Evolutionary conservation across 345 rosid genomes (phyloP), one percentile per base, ranked within the genome.

Genomic region (Microthlaspi erraticum): DNA sequence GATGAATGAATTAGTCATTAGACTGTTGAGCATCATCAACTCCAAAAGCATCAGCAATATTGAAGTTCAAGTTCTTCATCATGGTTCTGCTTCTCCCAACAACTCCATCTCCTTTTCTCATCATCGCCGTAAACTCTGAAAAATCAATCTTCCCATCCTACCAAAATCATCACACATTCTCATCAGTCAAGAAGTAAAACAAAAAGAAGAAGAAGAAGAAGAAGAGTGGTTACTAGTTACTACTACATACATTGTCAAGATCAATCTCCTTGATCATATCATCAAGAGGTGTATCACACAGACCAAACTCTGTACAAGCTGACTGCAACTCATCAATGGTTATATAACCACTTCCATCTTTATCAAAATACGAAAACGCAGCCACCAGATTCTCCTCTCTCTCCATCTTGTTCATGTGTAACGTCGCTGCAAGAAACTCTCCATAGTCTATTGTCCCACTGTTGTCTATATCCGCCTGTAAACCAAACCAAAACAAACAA

Each of bases 311-410:
- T 84, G 85, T 86, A 82, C 96, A 94, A 63, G 97, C 95, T 65
- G 89, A 85, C 63, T 94, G 99, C 68, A 94, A 85, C 80, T 94
- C 99, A 78, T 94, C 96, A n/a, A 83, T 72, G 54, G 98, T 93
- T 71, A 93, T 91, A 74, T 89, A 87, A 7, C 98, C 98, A 7
- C 97, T 91, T 20, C 91, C 93, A 49, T 93, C 99, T 81, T 86
- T 94, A 79, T 94, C 99, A 49, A 94, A 94, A 68, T 77, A 91
- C 39, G 97, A 68, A 74, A 94, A 94, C 18, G 99, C 97, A 69
- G 96, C 97, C 13, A 82, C 74, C 43, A 93, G 80, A 69, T 93
- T 87, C 81, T 93, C 97, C 63, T 93, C 98, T 71, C 92, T 85
- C 79, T 93, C 97, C 81, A 89, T 91, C 86, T 91, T 93, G 75